These are phyloP conservation scores for Cucurbita moschata DNA, from an alignment of 306 rosid genomes.

Conservation along the genomic window DNA sequence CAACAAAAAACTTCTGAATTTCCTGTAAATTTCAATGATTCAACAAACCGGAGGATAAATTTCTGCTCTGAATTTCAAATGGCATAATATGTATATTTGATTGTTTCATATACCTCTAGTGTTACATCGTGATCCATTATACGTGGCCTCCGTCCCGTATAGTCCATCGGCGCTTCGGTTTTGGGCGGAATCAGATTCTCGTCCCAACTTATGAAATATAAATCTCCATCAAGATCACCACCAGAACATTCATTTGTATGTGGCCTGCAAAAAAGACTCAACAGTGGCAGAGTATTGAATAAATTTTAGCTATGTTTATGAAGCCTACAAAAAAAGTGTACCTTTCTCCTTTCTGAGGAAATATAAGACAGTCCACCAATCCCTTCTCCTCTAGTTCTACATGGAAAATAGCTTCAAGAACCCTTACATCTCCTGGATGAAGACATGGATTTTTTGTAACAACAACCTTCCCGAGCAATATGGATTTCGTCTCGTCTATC, in stretches of 20 bases:
- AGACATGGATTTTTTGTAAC: slow-evolving; percentile 93
- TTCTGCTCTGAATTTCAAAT: not conserved
- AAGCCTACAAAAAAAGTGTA: slow-evolving; percentile 9
- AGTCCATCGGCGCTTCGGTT: slow-evolving; percentile 70
- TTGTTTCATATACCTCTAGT: slow-evolving; percentile 39
- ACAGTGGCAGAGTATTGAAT: not conserved
- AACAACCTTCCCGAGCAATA: slow-evolving; percentile 59
- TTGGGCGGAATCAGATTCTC: slow-evolving; percentile 41
- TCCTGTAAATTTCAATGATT: slow-evolving; percentile 33
- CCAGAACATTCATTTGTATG: slow-evolving; percentile 99
- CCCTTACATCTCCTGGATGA: slow-evolving; percentile 89
- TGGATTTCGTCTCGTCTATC: slow-evolving; percentile 44
- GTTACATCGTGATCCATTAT: slow-evolving; percentile 70
- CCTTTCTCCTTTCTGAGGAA: slow-evolving; percentile 84
- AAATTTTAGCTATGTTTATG: not conserved
- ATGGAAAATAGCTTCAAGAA: slow-evolving; percentile 65
- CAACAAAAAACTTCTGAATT: slow-evolving; percentile 76
- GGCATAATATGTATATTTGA: not conserved
- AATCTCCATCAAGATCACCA: slow-evolving; percentile 95
- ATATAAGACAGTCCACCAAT: slow-evolving; percentile 66
- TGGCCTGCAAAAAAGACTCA: slow-evolving; percentile 43
- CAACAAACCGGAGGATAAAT: not conserved
- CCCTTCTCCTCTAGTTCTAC: slow-evolving; percentile 55
- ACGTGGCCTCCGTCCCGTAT: slow-evolving; percentile 73
- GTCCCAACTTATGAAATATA: slow-evolving; percentile 84